Conservation (phyloP, 2,329 filamentous ascomycete genomes). For the Dactylellina haptotyla region DNA sequence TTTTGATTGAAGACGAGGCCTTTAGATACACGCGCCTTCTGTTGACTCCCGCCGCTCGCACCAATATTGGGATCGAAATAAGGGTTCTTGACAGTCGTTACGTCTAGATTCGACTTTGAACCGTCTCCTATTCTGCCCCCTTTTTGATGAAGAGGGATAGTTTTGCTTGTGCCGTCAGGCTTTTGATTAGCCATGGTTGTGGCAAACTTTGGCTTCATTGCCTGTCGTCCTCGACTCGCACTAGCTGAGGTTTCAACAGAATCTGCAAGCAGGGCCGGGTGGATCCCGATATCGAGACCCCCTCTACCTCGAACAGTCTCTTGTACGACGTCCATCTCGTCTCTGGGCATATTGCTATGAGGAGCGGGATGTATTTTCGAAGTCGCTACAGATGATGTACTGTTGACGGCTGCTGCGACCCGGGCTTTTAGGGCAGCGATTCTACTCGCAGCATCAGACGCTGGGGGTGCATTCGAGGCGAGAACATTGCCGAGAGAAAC, state of each 20-base stretch:
- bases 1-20: constrained; percentile 91
- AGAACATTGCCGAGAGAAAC: constrained; percentile 16
- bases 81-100: constrained; percentile 70
- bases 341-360: constrained; percentile 58
- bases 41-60: constrained; percentile 68
- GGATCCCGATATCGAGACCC: constrained; percentile 78
- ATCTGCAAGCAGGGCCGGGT: constrained; percentile 75
- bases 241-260: constrained; percentile 63
- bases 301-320: constrained; percentile 69
- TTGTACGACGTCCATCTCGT: constrained; percentile 63
- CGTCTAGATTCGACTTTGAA: constrained; percentile 58
- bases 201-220: constrained; percentile 66
- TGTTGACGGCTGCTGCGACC: constrained; percentile 77
- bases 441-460: constrained; percentile 69
- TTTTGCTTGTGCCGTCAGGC: constrained; percentile 62
- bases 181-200: constrained; percentile 68
- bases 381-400: constrained; percentile 61
- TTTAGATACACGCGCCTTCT: constrained; percentile 75
- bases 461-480: constrained; percentile 23
- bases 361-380: constrained; percentile 56
- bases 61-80: constrained; percentile 78
- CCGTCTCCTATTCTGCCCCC: neutral
- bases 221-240: constrained; percentile 61
- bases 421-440: constrained; percentile 82
- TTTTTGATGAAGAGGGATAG: constrained; percentile 24